Evolutionary conservation across 2,329 filamentous ascomycete species (phyloP), one percentile per base, ranked within the genome.

Genomic region (Leptoxyphium fumago): DNA sequence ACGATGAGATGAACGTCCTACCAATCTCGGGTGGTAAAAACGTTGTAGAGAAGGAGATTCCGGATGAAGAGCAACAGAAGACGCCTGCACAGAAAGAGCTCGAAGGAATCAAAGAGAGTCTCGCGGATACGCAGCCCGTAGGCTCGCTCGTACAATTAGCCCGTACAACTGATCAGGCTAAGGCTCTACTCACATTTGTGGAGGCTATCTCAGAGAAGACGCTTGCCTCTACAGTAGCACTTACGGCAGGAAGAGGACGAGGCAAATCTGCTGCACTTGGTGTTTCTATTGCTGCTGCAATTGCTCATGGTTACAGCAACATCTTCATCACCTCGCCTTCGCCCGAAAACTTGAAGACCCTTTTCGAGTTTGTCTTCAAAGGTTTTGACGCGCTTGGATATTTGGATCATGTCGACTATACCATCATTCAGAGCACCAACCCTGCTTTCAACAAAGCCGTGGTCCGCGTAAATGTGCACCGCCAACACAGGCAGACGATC

Each of bases 391-490:
- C 88, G 10, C 72, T 98, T 26, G 84, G 82, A 29, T 98, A 98
- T 58, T 78, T 87, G 50, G 91, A 98, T 55, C 91, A 98, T 60
- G 79, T 87, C 54, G 91, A 98, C 60, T 98, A 98, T 66, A 93
- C 87, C 43, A 96, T 98, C 53, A 87, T 96, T 45, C 91, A 98
- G 60, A 95, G 88, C 1, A 96, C 89, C 2, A 95, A 98, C 63
- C 89, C 91, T 1, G 89, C 95, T 53, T 95, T 96, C 70, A 95
- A 96, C 72, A 98, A 98, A 69, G 91, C 91, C 2, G 94, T 98
- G 58, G 91, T 98, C 15, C 75, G 91, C 43, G 91, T 98, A 52
- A 96, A 98, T 65, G 80, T 98, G 41, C 87, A 96, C 67, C 75
- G 88, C 50, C 82, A 93, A 56, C 91, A 98, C 66, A 79, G 91